Conservation (phyloP, 2,329 filamentous ascomycete genomes). For the Pseudogymnoascus pannorum region DNA sequence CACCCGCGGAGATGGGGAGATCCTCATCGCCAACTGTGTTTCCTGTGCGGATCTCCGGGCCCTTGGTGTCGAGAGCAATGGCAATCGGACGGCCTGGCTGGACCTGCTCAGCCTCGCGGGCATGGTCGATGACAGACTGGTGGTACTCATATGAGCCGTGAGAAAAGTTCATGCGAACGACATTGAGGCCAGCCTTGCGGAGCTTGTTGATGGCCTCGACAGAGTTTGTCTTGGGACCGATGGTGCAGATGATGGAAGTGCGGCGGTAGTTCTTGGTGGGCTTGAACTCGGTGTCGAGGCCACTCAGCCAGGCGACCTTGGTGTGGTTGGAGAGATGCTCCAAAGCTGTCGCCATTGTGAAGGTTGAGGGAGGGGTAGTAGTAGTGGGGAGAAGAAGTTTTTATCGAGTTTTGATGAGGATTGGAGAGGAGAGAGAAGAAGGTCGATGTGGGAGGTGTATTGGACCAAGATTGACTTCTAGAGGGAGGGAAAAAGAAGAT, state of each 20-base stretch:
- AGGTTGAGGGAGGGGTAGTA: background rate
- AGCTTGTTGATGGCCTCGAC: conserved; percentile 95
- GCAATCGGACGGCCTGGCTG: conserved; percentile 81
- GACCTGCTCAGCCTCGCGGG: conserved; percentile 73
- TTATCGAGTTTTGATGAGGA: background rate
- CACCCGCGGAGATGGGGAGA: conserved; percentile 74
- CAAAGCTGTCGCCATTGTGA: conserved; percentile 54
- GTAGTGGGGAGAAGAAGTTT: background rate
- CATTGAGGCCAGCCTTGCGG: conserved; percentile 84
- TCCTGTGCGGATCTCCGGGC: conserved; percentile 80
- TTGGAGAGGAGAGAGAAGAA: background rate
- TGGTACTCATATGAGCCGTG: conserved; percentile 94
- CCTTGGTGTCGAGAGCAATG: conserved; percentile 83
- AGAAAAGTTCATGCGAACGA: conserved; percentile 99
- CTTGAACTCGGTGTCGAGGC: conserved; percentile 80
- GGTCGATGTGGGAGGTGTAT: background rate
- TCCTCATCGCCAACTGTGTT: conserved; percentile 65
- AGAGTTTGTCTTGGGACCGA: conserved; percentile 98
- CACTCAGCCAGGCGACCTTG: conserved; percentile 58
- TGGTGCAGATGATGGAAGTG: conserved; percentile 98
- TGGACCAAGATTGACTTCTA: background rate
- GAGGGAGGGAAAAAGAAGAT: background rate
- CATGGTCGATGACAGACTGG: conserved; percentile 96
- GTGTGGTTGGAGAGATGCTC: conserved; percentile 77
- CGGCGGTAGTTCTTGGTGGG: conserved; percentile 88